A percentile compares a stretch with the other conserved stretches of the same genome.
These are phyloP conservation scores for Epichloe brachyelytri DNA, from an alignment of 2,329 filamentous ascomycete species.

Conservation along the genomic window DNA sequence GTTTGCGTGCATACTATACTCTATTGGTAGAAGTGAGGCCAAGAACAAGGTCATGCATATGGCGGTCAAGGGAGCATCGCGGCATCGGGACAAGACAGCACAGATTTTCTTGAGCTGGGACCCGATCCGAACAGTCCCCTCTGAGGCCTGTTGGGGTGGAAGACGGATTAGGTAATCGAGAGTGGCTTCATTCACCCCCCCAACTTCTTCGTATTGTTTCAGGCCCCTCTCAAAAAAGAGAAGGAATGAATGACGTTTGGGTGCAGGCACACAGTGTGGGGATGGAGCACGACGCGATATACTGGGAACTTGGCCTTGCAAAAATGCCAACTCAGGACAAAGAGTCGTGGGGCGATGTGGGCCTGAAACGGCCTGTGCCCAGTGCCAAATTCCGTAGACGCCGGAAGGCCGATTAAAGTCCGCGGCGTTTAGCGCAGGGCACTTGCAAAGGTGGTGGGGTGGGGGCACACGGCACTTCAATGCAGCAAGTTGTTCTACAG, in stretches of 20 bases:
- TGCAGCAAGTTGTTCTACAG: background rate
- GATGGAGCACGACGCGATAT: background rate
- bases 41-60: background rate
- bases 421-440: background rate
- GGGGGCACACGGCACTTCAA: too few species aligned
- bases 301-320: background rate
- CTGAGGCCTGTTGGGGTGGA: too few species aligned
- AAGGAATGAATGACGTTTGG: background rate
- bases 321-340: background rate
- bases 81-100: background rate
- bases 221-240: too few species aligned
- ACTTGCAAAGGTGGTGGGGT: too few species aligned
- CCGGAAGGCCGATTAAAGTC: background rate
- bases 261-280: background rate
- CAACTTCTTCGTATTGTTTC: too few species aligned
- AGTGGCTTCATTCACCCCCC: too few species aligned
- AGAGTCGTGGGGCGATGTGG: background rate
- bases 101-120: too few species aligned
- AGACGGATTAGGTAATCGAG: too few species aligned
- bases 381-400: background rate
- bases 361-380: background rate
- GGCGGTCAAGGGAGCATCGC: background rate
- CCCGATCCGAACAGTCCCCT: too few species aligned
- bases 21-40: background rate
- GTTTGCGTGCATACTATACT: background rate